These are phyloP conservation scores for Fomitopsis pulvina DNA, from an alignment of 768 basidiomycete genomes.

Conservation along the genomic window DNA sequence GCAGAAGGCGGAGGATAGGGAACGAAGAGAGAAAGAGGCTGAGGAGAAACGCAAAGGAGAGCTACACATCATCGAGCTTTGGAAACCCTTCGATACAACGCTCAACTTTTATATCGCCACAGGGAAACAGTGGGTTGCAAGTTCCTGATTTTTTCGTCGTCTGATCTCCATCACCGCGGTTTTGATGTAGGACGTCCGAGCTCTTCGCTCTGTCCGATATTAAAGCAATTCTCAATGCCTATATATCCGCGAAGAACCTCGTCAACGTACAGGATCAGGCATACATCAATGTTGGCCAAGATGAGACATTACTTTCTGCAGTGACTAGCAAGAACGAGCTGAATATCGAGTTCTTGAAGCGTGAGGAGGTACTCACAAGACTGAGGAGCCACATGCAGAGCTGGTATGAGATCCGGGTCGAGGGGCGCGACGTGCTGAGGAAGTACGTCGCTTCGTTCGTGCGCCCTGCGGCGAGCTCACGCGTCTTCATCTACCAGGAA, in stretches of 20 bases:
- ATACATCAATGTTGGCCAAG: constrained; percentile 61
- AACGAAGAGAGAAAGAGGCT: constrained; percentile 42
- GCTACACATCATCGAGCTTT: constrained; percentile 59
- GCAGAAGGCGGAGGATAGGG: constrained; percentile 51
- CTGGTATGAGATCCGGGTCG: constrained; percentile 60
- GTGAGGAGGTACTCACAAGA: constrained; percentile 53
- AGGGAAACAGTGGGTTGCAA: constrained; percentile 49
- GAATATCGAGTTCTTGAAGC: constrained; percentile 48
- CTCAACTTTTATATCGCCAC: constrained; percentile 56
- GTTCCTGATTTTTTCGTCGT: neutral
- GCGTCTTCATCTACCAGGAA: constrained; percentile 45
- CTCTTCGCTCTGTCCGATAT: constrained; percentile 55
- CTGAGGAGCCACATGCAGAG: constrained; percentile 64
- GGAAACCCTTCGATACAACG: constrained; percentile 63
- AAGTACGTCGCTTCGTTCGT: constrained; percentile 39
- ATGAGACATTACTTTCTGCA: constrained; percentile 22
- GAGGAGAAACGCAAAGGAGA: constrained; percentile 38
- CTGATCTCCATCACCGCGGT: neutral
- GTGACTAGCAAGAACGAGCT: constrained; percentile 25
- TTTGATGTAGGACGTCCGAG: constrained; percentile 42
- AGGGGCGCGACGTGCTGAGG: constrained; percentile 46
- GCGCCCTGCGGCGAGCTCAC: neutral
- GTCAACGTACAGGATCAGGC: constrained; percentile 61
- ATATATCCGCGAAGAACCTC: constrained; percentile 54
- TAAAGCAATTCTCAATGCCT: constrained; percentile 49